Evolutionary conservation across 176 grass and related monocot species (phyloP), one percentile per base, ranked within the genome.

Genomic region (Oryza officinalis): DNA sequence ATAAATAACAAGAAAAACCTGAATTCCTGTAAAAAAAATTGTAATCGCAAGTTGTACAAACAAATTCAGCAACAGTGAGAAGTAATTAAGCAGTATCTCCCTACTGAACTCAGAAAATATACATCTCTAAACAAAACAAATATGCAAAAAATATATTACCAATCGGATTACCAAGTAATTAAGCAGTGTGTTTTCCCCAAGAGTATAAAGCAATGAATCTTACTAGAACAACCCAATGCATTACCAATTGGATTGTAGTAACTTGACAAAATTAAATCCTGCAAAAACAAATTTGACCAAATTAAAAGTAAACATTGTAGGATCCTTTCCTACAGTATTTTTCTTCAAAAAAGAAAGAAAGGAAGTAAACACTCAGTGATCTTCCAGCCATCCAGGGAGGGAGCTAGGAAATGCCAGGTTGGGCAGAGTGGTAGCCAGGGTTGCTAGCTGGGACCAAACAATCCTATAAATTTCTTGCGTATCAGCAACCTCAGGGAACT

Each of bases 401-500:
- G 49, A 65, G 5, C 50, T 54, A 54, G 67, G 54, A 60, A 35
- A 30, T 63, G 72, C 74, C 86, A 79, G 59, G 68, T 84, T 84
- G 75, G 71, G 22, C 20, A 22, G 45, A 12, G 59, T 32, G 52
- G 52, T 61, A 25, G n/a, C n/a, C 3, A 61, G n/a, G 3, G 17
- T 37, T 38, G 38, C 38, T 25, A 72, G 86, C 75, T 79, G 60
- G 80, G 72, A 18, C 75, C 54, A 10, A 66, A 79, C 67, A 79
- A 22, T 44, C 43, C 66, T 81, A 76, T 22, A 70, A 69, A 61
- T 18, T 44, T 49, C 18, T 35, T 52, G 59, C 17, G 9, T 44
- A 60, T 32, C 87, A 84, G 87, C 69, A 45, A 13, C 87, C 81
- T 84, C 75, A 80, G 75, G 87, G 80, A 84, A 88, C 81, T 67